These are phyloP conservation scores for Pseudognaphalium luteoalbum DNA, from an alignment of 129 eudicot genomes.

Conservation along the genomic window DNA sequence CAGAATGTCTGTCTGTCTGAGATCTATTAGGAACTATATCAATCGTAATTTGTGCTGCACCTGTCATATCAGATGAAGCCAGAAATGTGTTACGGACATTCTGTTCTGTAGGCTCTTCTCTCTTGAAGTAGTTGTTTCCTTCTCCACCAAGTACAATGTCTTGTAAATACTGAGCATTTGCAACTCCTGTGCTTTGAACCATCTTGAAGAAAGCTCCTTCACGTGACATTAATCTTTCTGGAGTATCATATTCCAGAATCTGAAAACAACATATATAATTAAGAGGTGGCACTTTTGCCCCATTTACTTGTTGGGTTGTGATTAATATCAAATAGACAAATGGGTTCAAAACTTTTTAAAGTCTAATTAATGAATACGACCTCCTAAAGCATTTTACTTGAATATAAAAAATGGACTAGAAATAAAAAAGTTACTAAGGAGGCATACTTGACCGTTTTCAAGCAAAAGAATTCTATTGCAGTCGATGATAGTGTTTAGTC, in stretches of 20 bases:
- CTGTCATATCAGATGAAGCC: conserved; percentile 47
- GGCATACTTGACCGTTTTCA: conserved; percentile 75
- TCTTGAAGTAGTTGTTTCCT: conserved; percentile 29
- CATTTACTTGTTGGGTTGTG: not conserved
- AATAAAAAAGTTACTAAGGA: not conserved
- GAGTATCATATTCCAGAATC: conserved; percentile 86
- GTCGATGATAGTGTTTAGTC: conserved; percentile 91
- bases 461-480: conserved; percentile 80
- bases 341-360: not conserved
- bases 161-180: conserved; percentile 92
- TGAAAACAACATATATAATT: conserved; percentile 25
- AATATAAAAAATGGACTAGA: not conserved
- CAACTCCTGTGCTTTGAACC: conserved; percentile 95
- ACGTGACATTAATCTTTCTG: conserved; percentile 58
- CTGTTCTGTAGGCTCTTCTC: conserved; percentile 51
- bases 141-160: conserved; percentile 61
- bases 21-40: conserved; percentile 15
- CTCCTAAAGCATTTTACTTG: not conserved
- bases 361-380: not conserved
- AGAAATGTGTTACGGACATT: conserved; percentile 51
- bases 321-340: not conserved
- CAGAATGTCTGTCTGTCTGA: not conserved
- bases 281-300: not conserved
- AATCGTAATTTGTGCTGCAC: conserved; percentile 54
- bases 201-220: conserved; percentile 84